phyloP scores from a whole-genome alignment of 2,329 filamentous ascomycete genomes.

The Penicillium polonicum region DNA sequence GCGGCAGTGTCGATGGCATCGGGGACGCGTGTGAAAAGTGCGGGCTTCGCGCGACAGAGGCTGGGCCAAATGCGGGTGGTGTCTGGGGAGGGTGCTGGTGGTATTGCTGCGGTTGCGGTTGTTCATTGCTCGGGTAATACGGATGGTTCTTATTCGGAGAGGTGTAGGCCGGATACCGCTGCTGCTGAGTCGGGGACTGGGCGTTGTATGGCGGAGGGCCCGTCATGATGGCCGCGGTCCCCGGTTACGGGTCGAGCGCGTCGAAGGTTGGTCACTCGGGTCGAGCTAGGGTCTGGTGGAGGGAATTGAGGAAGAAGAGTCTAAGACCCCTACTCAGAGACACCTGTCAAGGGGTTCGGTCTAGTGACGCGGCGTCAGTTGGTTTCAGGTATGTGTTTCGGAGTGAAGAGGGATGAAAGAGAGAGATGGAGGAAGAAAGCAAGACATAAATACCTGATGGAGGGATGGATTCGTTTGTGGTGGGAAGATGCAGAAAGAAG shows the following conservation, averaged over 20 bases:
- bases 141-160: conserved; percentile 43
- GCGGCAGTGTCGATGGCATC: conserved; percentile 40
- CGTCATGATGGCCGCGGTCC: conserved; percentile 41
- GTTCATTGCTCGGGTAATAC: conserved; percentile 45
- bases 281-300: background rate
- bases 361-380: conserved; percentile 26
- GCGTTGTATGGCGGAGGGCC: conserved; percentile 47
- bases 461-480: conserved; percentile 26
- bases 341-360: conserved; percentile 20
- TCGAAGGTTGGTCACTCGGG: conserved; percentile 14
- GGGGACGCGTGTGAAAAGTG: conserved; percentile 43
- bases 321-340: conserved; percentile 18
- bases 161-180: conserved; percentile 43
- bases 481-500: conserved; percentile 28
- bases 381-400: conserved; percentile 5
- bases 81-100: conserved; percentile 44
- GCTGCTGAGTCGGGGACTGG: conserved; percentile 47
- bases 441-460: conserved; percentile 21
- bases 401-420: conserved; percentile 9
- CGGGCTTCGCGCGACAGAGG: conserved; percentile 41
- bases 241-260: conserved; percentile 31
- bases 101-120: conserved; percentile 31
- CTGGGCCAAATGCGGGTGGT: conserved; percentile 41
- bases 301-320: conserved; percentile 19
- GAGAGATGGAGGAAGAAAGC: conserved; percentile 5